phyloP scores from a whole-genome alignment of 345 rosid genomes.

The Acer yangbiense region DNA sequence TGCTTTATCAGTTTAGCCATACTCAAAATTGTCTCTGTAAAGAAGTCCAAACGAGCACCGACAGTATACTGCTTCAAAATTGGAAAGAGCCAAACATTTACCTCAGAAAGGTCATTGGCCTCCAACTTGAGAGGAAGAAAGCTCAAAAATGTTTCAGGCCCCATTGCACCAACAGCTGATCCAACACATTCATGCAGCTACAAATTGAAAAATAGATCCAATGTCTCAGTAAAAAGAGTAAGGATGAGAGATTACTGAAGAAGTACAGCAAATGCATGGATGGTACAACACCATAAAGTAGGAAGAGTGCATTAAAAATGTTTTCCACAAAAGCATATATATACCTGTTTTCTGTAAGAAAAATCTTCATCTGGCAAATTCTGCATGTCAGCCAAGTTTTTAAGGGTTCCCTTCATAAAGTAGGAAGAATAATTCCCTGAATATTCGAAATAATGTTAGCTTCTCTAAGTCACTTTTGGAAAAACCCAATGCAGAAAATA shows the following conservation, averaged over 20 bases:
- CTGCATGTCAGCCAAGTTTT: conserved; percentile 84
- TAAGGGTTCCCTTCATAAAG: conserved; percentile 74
- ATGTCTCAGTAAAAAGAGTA: conserved; percentile 12
- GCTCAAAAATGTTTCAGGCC: conserved; percentile 78
- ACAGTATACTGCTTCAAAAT: conserved; percentile 85
- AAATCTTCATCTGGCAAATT: conserved; percentile 82
- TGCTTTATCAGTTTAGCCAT: conserved; percentile 50
- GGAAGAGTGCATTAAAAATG: background rate
- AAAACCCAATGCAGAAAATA: background rate
- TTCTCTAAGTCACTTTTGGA: background rate
- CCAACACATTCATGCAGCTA: conserved; percentile 95
- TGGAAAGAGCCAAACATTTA: conserved; percentile 93
- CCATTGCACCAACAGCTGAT: conserved; percentile 92
- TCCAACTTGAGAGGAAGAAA: conserved; percentile 77
- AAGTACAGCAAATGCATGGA: background rate
- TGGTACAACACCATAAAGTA: background rate
- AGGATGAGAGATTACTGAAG: conserved; percentile 15
- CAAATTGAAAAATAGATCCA: conserved; percentile 27
- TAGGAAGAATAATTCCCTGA: conserved; percentile 71
- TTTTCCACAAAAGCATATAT: background rate
- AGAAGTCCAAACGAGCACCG: conserved; percentile 82
- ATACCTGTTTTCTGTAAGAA: conserved; percentile 85
- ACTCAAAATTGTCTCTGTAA: conserved; percentile 57
- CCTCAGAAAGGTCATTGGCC: conserved; percentile 74
- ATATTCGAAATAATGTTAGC: conserved; percentile 13